Base-by-base conservation (phyloP, 129 eudicot species). In the Deinandra increscens region DNA sequence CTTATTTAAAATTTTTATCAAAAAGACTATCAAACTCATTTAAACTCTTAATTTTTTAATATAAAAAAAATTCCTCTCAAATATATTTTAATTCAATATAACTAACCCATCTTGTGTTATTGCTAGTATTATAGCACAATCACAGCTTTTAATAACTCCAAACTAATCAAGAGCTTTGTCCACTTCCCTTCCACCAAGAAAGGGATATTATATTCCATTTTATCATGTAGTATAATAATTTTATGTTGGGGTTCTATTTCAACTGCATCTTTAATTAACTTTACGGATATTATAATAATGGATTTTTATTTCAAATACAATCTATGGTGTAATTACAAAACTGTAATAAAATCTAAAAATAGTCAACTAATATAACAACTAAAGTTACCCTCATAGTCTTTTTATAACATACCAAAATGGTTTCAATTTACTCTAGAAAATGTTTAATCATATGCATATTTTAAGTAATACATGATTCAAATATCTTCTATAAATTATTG, bases 161-260 rank as follows among this genome's bases (percentile, higher is more conserved):
- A 69, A 69, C 31, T 71, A 58, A 42, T 71, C 43, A 26, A 56
- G 31, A 10, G 43, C 55, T 26, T 71, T 42, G 43, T 71, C 75
- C 75, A 71, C 55, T 43, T 58, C 23, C 60, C 11, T 54, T 39
- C 75, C 75, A 70, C 74, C 53, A 54, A 53, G 23, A 71, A 58
- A 56, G 59, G 11, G n/a, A 41, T 13, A 37, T 22, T 0, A 11
- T 23, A 39, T 23, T 26, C 48, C 56, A 14, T 41, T 20, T 56
- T 54, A 31, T 9, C 10, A 53, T 13, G 10, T 2, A 9, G 15
- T 48, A 49, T 68, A 2, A 49, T 15, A 29, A 45, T 67, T 69
- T 55, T 55, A 55, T 55, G 7, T 55, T 55, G 61, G 8, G 36
- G 23, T 55, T 11, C 36, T 9, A 55, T 54, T 9, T 20, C 3